A percentile compares a stretch with the other conserved stretches of the same genome.
Conservation (phyloP, 371 early-diverging fungal species). For the Mucor racemosus region DNA sequence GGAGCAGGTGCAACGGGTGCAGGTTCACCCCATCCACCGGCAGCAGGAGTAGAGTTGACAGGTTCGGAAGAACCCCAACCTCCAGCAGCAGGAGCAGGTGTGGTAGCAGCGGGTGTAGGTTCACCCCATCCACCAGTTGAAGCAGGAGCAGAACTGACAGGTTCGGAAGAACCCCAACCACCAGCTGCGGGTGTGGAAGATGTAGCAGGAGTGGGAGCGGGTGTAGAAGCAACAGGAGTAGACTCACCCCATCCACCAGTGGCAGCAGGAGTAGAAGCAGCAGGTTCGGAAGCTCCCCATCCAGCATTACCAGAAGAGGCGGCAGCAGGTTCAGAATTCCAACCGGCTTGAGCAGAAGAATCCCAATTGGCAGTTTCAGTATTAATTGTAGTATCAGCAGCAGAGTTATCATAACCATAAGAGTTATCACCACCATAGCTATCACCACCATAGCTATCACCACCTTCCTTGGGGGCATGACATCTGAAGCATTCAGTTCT, state of each 20-base stretch:
- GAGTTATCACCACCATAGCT: slow-evolving; percentile 33
- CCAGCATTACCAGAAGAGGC: slow-evolving; percentile 25
- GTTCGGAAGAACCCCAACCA: too few relatives aligned
- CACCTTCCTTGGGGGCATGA: slow-evolving; percentile 58
- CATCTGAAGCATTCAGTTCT: slow-evolving; percentile 74
- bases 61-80: slow-evolving; percentile 31
- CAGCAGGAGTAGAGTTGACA: slow-evolving; percentile 22
- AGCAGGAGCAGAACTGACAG: slow-evolving; percentile 10
- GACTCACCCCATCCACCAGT: slow-evolving; percentile 3
- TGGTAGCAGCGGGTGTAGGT: slow-evolving; percentile 17
- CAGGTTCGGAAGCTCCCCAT: slow-evolving; percentile 31
- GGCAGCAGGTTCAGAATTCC: slow-evolving; percentile 27
- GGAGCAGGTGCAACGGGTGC: slow-evolving; percentile 21
- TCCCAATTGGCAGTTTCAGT: slow-evolving; percentile 27
- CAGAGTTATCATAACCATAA: slow-evolving; percentile 22
- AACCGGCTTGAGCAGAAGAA: slow-evolving; percentile 26
- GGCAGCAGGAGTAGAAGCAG: slow-evolving; percentile 22
- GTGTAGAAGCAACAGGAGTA: slow-evolving; percentile 25
- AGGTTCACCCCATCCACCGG: slow-evolving; percentile 37
- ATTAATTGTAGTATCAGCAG: slow-evolving; percentile 21
- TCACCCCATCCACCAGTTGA: neutral
- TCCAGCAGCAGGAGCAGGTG: slow-evolving; percentile 23
- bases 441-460: slow-evolving; percentile 29
- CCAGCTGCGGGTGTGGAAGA: too few relatives aligned
- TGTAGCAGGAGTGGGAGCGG: slow-evolving; percentile 21